phyloP scores from a whole-genome alignment of 495 filamentous ascomycete genomes.

The Pseudevernia furfuracea region DNA sequence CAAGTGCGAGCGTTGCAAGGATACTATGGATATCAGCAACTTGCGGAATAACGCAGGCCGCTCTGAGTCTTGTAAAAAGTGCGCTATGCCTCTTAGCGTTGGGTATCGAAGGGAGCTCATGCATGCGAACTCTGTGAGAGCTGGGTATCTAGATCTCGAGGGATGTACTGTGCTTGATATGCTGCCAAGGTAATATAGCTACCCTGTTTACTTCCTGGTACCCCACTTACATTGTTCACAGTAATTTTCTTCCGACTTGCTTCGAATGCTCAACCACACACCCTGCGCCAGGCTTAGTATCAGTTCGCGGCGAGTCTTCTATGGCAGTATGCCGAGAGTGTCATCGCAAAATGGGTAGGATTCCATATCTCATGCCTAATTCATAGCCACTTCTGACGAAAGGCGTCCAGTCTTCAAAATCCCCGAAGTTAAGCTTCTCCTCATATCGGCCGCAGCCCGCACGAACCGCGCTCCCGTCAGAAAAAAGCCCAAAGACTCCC shows the following conservation, averaged over 20 bases:
- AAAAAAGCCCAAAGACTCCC: conserved; percentile 57
- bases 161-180: conserved; percentile 74
- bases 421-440: conserved; percentile 72
- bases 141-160: conserved; percentile 75
- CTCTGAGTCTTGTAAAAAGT: conserved; percentile 63
- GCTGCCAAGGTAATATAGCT: conserved; percentile 47
- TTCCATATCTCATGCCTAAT: background rate
- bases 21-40: conserved; percentile 60
- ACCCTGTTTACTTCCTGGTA: background rate
- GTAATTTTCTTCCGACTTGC: conserved; percentile 78
- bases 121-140: conserved; percentile 66
- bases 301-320: conserved; percentile 67
- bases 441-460: conserved; percentile 49
- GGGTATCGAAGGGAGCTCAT: conserved; percentile 69
- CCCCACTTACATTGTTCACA: background rate
- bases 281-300: conserved; percentile 53
- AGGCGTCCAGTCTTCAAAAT: conserved; percentile 53
- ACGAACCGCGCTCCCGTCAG: conserved; percentile 38
- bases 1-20: conserved; percentile 83
- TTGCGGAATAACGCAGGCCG: conserved; percentile 44
- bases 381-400: background rate
- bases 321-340: conserved; percentile 76
- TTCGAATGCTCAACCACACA: conserved; percentile 65
- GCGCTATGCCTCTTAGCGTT: conserved; percentile 58
- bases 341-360: conserved; percentile 68